Base-by-base conservation (phyloP, 2,329 filamentous ascomycete genomes). In the Raffaelea arxii region DNA sequence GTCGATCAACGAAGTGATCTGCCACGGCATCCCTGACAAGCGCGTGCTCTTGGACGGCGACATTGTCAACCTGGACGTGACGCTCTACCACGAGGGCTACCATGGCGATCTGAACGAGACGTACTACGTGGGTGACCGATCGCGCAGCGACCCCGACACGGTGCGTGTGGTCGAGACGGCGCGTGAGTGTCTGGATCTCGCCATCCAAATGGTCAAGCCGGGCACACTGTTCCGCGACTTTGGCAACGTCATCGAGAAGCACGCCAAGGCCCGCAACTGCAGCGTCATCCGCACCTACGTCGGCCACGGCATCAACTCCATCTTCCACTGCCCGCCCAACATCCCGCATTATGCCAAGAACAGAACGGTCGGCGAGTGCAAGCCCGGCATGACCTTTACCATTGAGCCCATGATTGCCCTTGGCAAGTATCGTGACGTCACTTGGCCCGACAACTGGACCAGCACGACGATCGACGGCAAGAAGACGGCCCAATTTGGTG, bases 401-500 rank as follows among this genome's bases (percentile, higher is more conserved):
- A 98, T 98, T 51, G 92, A 98, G 69, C 92, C 92, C 16, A 98
- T 98, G 92, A 90, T 98, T 62, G 89, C 88, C 36, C 65, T 96
- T 46, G 92, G 92, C 49, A 90, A 86, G 51, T 86, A 95, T 65
- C 80, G 80, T 52, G 92, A 98, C 61, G 84, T 92, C 63, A 97
- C 89, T 1, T 98, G 92, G 92, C 92, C 92, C 1, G 92, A 98
- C 63, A 88, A 97, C 70, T 98, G 92, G 92, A 98, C 92, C 1
- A 95, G 89, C 65, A 86, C 87, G 5, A 98, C 92, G 0, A 78
- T 82, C 47, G 92, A 98, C 62, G 92, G 92, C 43, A 86, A 84
- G 65, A 74, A 79, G 61, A 95, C 90, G 16, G 92, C 92, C 10
- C 92, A 98, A 62, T 98, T 98, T 60, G 85, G 84, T 88, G 69